These are phyloP conservation scores for Sclerospora graminicola DNA, from an alignment of 352 stramenopile genomes.

Conservation along the genomic window DNA sequence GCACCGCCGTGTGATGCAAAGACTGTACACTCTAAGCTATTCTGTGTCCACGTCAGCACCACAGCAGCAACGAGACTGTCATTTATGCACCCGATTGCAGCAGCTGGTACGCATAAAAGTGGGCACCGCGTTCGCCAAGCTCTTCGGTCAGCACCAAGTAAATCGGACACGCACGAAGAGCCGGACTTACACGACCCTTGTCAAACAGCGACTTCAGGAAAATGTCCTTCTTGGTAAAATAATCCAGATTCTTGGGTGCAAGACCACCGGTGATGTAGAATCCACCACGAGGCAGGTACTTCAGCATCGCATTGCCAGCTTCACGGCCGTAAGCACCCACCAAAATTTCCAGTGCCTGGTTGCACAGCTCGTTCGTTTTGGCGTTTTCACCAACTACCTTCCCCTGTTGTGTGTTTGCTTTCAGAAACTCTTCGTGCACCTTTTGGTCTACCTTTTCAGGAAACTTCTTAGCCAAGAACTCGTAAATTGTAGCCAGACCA, in stretches of 20 bases:
- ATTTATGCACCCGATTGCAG: constrained; percentile 31
- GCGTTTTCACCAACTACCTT: constrained; percentile 82
- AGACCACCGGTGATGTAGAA: constrained; percentile 95
- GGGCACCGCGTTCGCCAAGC: constrained; percentile 76
- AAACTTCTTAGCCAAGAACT: constrained; percentile 90
- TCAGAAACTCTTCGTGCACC: constrained; percentile 60
- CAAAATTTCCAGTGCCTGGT: constrained; percentile 89
- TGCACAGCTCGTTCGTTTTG: constrained; percentile 68
- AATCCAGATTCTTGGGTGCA: constrained; percentile 93
- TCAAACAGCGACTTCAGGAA: constrained; percentile 77
- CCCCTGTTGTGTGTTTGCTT: constrained; percentile 46
- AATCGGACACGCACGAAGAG: constrained; percentile 64
- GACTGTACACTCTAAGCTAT: no score
- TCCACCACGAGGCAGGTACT: constrained; percentile 91
- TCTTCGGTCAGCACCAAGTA: constrained; percentile 88
- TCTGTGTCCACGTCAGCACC: no score
- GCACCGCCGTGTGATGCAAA: no score
- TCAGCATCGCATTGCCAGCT: constrained; percentile 88
- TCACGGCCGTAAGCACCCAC: constrained; percentile 92
- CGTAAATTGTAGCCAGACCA: constrained; percentile 93
- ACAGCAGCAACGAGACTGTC: no score
- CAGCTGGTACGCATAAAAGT: constrained; percentile 80
- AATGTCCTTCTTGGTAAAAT: constrained; percentile 71
- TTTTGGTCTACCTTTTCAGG: constrained; percentile 67
- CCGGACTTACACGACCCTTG: constrained; percentile 76